phyloP scores from a whole-genome alignment of 2,329 filamentous ascomycete species.

The Leptosphaerulina australis region DNA sequence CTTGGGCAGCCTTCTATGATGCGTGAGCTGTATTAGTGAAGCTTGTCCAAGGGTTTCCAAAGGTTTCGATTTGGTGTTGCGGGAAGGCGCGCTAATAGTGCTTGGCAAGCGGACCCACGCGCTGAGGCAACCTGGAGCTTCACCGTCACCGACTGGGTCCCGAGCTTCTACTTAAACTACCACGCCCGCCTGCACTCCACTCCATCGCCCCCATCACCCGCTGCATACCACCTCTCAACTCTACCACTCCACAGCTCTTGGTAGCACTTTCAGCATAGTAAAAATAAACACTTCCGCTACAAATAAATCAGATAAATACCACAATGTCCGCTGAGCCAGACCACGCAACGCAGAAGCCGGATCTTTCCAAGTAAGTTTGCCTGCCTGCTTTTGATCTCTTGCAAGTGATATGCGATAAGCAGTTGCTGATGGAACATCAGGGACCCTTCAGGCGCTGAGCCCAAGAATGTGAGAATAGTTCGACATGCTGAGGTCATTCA shows the following conservation, averaged over 20 bases:
- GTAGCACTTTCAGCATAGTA: constrained; percentile 16
- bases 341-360: constrained; percentile 56
- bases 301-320: constrained; percentile 27
- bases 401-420: constrained; percentile 9
- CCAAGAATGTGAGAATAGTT: constrained; percentile 69
- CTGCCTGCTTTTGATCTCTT: constrained; percentile 17
- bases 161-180: constrained; percentile 45
- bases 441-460: constrained; percentile 86
- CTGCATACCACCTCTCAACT: constrained; percentile 27
- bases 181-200: constrained; percentile 33
- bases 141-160: constrained; percentile 40
- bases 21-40: constrained; percentile 18
- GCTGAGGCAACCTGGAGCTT: constrained; percentile 36
- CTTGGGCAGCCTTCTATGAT: constrained; percentile 17
- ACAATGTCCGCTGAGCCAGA: constrained; percentile 59
- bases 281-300: constrained; percentile 23
- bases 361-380: constrained; percentile 53
- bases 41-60: constrained; percentile 31
- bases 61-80: constrained; percentile 39
- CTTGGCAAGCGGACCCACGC: constrained; percentile 24
- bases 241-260: constrained; percentile 26
- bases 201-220: constrained; percentile 37
- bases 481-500: constrained; percentile 18
- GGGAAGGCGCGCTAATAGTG: constrained; percentile 25
- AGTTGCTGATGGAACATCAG: constrained; percentile 60